These are phyloP conservation scores for Sorghum bicolor DNA, from an alignment of 176 grass and related monocot genomes.

Conservation along the genomic window DNA sequence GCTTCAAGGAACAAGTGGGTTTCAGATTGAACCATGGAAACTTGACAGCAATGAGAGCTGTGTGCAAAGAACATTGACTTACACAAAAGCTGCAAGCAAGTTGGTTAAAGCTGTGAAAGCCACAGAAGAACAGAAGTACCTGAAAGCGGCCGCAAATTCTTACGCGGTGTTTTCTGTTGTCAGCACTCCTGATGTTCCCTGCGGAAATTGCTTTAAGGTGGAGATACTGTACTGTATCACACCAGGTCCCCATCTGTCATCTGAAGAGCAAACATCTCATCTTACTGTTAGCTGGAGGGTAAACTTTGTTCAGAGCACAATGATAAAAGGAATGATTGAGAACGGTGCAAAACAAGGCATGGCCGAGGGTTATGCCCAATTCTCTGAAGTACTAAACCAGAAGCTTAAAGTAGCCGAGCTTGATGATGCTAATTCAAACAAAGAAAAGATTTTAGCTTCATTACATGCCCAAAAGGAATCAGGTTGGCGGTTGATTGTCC, in stretches of 20 bases:
- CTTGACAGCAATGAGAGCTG: constrained; percentile 49
- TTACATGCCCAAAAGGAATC: constrained; percentile 68
- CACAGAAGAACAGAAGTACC: constrained; percentile 82
- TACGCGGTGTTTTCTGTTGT: constrained; percentile 63
- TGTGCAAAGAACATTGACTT: constrained; percentile 68
- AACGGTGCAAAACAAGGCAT: constrained; percentile 84
- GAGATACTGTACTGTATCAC: constrained; percentile 74
- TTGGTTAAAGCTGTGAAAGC: constrained; percentile 89
- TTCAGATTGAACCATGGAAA: constrained; percentile 83
- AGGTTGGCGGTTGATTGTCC: constrained; percentile 60
- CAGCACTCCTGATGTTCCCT: constrained; percentile 84
- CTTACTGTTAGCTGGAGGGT: constrained; percentile 78
- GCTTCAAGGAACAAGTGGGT: constrained; percentile 75
- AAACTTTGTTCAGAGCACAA: constrained; percentile 91
- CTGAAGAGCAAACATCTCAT: constrained; percentile 63
- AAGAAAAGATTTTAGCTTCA: constrained; percentile 76
- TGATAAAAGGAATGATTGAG: constrained; percentile 96
- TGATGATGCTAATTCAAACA: constrained; percentile 66
- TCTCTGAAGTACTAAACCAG: constrained; percentile 70
- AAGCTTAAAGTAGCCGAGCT: constrained; percentile 66
- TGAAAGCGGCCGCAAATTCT: constrained; percentile 67
- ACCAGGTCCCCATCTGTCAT: constrained; percentile 55
- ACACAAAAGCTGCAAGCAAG: constrained; percentile 82
- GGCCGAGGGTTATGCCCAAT: constrained; percentile 66
- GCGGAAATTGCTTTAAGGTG: constrained; percentile 68